These are phyloP conservation scores for Venturia aucupariae DNA, from an alignment of 2,329 filamentous ascomycete genomes.

Conservation along the genomic window DNA sequence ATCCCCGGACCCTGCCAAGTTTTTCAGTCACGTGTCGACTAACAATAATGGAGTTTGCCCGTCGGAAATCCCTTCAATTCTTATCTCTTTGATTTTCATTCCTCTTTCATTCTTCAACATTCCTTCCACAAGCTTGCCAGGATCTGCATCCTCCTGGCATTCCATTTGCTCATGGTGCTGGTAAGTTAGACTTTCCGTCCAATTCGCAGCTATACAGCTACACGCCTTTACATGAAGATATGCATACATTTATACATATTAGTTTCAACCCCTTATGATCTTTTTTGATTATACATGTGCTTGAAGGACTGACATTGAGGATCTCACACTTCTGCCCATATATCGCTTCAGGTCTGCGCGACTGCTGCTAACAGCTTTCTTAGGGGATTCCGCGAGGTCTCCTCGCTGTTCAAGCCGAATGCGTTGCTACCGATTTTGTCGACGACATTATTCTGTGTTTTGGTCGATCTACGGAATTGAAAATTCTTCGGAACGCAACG, in stretches of 20 bases:
- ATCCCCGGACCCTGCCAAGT: not conserved
- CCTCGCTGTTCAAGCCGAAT: not conserved
- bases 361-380: not conserved
- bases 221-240: conserved; percentile 1
- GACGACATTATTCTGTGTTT: no score
- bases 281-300: conserved; percentile 11
- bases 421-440: not conserved
- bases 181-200: not conserved
- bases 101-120: not conserved
- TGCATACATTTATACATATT: conserved; percentile 9
- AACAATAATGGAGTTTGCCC: not conserved
- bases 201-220: not conserved
- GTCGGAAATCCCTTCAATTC: not conserved
- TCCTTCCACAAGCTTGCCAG: not conserved
- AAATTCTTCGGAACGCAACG: no score
- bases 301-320: conserved; percentile 10
- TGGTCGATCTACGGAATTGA: no score
- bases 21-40: not conserved
- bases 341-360: not conserved
- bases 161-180: not conserved
- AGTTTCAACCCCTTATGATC: conserved; percentile 13
- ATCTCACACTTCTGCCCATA: not conserved
- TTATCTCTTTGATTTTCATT: not conserved
- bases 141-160: not conserved
- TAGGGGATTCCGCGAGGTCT: not conserved